Evolutionary conservation across 164 flowering plant genomes (phyloP).

Genomic region (Malania oleifera): DNA sequence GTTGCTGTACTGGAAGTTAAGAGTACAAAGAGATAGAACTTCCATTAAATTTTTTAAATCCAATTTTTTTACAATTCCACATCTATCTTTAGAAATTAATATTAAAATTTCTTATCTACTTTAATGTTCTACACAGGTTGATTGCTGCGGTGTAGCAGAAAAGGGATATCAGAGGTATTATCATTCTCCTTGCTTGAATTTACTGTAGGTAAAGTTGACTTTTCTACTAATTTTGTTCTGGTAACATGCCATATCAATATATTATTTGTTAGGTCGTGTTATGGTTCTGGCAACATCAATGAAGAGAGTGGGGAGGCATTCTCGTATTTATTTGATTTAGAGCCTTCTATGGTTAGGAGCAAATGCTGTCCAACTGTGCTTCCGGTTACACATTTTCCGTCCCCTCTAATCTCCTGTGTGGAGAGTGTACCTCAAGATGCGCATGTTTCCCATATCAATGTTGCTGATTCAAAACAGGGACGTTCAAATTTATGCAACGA

Average conservation of each 20-base stretch:
- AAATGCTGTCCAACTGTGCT: constrained; percentile 19
- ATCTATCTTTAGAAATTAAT: neutral
- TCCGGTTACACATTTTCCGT: constrained; percentile 46
- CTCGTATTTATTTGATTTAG: constrained; percentile 10
- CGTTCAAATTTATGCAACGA: constrained; percentile 13
- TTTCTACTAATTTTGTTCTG: neutral
- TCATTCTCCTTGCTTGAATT: neutral
- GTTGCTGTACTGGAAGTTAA: too few relatives aligned
- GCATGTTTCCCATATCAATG: constrained; percentile 32
- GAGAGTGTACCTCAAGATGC: constrained; percentile 34
- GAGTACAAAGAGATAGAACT: neutral
- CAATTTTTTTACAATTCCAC: too few relatives aligned
- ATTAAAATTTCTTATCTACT: constrained; percentile 9
- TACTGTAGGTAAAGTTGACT: neutral
- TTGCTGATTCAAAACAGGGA: constrained; percentile 22
- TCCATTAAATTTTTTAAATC: too few relatives aligned
- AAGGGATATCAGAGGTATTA: constrained; percentile 20
- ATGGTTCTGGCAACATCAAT: constrained; percentile 8
- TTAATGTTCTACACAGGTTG: constrained; percentile 16
- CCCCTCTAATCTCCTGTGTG: constrained; percentile 41
- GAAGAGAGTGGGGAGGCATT: constrained; percentile 25
- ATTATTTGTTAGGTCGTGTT: neutral
- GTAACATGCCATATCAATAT: neutral
- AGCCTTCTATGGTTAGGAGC: constrained; percentile 6
- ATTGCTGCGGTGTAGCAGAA: constrained; percentile 6